phyloP scores from a whole-genome alignment of 345 rosid genomes.

The Laguncularia racemosa region DNA sequence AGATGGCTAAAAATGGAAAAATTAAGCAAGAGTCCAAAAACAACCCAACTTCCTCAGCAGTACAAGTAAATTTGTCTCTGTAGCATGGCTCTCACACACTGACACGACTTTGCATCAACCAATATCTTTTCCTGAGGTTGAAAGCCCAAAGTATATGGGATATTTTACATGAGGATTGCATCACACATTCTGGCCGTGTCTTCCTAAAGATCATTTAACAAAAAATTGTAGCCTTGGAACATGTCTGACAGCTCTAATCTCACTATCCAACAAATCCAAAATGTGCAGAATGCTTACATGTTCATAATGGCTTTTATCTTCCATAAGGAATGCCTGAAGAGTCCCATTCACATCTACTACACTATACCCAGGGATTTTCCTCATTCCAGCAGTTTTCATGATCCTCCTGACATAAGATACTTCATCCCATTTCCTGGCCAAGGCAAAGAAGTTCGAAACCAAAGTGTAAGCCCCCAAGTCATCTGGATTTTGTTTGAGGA shows the following conservation, averaged over 20 bases:
- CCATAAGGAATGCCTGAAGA: conserved; percentile 48
- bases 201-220: too few relatives aligned
- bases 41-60: too few relatives aligned
- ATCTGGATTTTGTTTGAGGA: conserved; percentile 47
- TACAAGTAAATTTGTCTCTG: too few relatives aligned
- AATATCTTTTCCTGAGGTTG: too few relatives aligned
- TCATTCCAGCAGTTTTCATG: conserved; percentile 43
- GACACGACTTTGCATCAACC: too few relatives aligned
- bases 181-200: too few relatives aligned
- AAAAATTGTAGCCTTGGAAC: not conserved
- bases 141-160: too few relatives aligned
- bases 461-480: conserved; percentile 49
- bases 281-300: conserved; percentile 27
- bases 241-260: conserved; percentile 29
- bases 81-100: too few relatives aligned
- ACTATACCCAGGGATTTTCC: conserved; percentile 65
- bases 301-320: conserved; percentile 49
- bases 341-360: conserved; percentile 51
- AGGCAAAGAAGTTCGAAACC: conserved; percentile 66
- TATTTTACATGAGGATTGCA: too few relatives aligned
- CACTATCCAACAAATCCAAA: conserved; percentile 32
- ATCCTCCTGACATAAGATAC: conserved; percentile 47
- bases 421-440: conserved; percentile 46
- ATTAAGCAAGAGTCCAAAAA: too few relatives aligned
- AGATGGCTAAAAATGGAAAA: too few relatives aligned